These are phyloP conservation scores for Termitomyces eurrhizus DNA, from an alignment of 768 basidiomycete species.

Conservation along the genomic window DNA sequence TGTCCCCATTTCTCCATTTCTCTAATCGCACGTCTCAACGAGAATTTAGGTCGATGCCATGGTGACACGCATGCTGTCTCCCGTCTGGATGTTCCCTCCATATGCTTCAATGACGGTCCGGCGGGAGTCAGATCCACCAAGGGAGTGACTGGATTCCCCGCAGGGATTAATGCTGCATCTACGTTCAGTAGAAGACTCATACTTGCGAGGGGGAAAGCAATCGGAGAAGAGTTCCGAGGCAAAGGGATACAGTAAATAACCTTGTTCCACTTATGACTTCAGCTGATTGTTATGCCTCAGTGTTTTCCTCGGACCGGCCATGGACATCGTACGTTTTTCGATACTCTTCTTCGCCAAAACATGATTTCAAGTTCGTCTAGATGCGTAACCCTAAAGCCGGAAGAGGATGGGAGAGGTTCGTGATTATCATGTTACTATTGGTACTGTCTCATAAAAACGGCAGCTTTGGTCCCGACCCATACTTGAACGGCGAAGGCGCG, in stretches of 20 bases:
- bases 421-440: neutral
- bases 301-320: constrained; percentile 47
- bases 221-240: constrained; percentile 65
- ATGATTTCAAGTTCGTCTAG: constrained; percentile 18
- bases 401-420: constrained; percentile 45
- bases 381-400: constrained; percentile 51
- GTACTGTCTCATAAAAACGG: neutral
- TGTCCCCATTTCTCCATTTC: constrained; percentile 2
- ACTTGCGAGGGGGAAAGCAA: constrained; percentile 54
- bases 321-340: constrained; percentile 41
- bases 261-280: neutral
- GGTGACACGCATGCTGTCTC: constrained; percentile 41
- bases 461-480: constrained; percentile 59
- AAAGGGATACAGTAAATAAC: constrained; percentile 52
- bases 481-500: constrained; percentile 56
- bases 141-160: constrained; percentile 49
- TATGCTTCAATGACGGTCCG: constrained; percentile 48
- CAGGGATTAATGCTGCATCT: constrained; percentile 51
- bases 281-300: constrained; percentile 18
- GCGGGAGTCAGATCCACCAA: constrained; percentile 40
- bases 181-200: constrained; percentile 61
- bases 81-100: constrained; percentile 38
- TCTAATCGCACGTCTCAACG: neutral
- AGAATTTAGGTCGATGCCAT: constrained; percentile 37
- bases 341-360: neutral